Evolutionary conservation across 2,329 filamentous ascomycete genomes (phyloP).

Genomic region (Magnaporthiopsis poae): DNA sequence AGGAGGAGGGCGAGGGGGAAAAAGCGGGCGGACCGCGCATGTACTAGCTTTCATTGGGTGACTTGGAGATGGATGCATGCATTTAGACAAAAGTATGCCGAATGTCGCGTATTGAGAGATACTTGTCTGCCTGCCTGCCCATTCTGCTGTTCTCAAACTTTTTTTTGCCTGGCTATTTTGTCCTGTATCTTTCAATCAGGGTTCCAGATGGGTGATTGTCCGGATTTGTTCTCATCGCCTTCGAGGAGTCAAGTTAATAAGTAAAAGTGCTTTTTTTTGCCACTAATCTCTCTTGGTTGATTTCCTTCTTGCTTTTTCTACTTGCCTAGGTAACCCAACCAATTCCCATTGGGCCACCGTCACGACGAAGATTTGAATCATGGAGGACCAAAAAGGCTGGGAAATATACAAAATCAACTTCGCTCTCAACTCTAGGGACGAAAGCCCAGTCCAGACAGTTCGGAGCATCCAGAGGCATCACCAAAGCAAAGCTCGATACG

Average conservation of each 20-base stretch:
- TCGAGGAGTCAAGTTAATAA: too few species aligned
- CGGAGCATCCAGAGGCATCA: too few species aligned
- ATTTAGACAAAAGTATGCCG: neutral
- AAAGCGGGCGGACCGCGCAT: neutral
- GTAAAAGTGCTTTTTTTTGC: neutral
- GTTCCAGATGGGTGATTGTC: too few species aligned
- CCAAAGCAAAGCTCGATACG: too few species aligned
- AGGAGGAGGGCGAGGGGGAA: conserved; percentile 10
- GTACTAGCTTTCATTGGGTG: neutral
- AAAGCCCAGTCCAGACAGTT: too few species aligned
- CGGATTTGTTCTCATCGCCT: too few species aligned
- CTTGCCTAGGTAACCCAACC: too few species aligned
- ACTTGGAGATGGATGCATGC: neutral
- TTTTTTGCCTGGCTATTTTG: neutral
- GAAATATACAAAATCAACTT: too few species aligned
- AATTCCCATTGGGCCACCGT: too few species aligned
- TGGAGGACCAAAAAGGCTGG: too few species aligned
- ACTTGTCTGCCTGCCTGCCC: neutral
- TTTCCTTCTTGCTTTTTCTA: neutral
- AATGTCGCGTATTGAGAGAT: neutral
- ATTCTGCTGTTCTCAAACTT: neutral
- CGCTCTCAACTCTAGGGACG: too few species aligned
- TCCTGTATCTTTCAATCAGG: neutral
- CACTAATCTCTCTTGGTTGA: neutral
- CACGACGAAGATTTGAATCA: too few species aligned